Percentiles rank a stretch among this genome's conserved stretches.
phyloP scores from a whole-genome alignment of 2,329 filamentous ascomycete genomes.

The Pseudogymnoascus sp. region DNA sequence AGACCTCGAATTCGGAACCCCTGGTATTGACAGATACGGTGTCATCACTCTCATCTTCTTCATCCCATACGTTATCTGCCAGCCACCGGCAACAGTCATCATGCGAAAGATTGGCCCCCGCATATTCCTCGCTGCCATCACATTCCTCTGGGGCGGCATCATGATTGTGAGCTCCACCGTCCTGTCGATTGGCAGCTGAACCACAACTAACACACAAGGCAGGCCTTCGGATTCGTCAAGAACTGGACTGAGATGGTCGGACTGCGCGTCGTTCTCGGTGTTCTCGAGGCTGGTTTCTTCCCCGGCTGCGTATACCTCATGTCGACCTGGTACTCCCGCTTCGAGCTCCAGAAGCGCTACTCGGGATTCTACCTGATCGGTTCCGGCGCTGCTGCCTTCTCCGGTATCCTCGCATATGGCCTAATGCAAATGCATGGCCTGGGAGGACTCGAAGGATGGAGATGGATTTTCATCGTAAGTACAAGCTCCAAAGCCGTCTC shows the following conservation, averaged over 20 bases:
- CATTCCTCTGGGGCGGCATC: slow-evolving; percentile 35
- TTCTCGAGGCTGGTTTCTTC: slow-evolving; percentile 27
- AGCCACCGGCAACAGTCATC: slow-evolving; percentile 61
- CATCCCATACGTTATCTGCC: slow-evolving; percentile 62
- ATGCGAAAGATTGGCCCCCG: slow-evolving; percentile 58
- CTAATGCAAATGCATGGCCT: slow-evolving; percentile 38
- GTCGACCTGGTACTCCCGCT: slow-evolving; percentile 37
- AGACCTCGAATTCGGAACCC: background rate
- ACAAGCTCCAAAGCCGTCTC: slow-evolving; percentile 44
- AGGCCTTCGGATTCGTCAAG: slow-evolving; percentile 30
- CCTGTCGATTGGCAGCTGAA: background rate
- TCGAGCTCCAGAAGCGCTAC: slow-evolving; percentile 62
- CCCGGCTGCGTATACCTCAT: slow-evolving; percentile 36
- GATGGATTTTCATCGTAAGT: slow-evolving; percentile 49
- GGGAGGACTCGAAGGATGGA: slow-evolving; percentile 40
- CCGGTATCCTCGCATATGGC: slow-evolving; percentile 62
- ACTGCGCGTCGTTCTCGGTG: slow-evolving; percentile 25
- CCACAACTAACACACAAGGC: background rate
- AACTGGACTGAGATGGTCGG: slow-evolving; percentile 24
- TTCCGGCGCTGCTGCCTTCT: slow-evolving; percentile 55
- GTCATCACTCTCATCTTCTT: slow-evolving; percentile 67
- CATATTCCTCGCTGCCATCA: slow-evolving; percentile 43
- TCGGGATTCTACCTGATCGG: slow-evolving; percentile 62
- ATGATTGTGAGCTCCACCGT: slow-evolving; percentile 31
- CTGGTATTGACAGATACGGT: slow-evolving; percentile 29